Evolutionary conservation across 2,329 filamentous ascomycete species (phyloP).

Genomic region (Phyllosticta capitalensis): DNA sequence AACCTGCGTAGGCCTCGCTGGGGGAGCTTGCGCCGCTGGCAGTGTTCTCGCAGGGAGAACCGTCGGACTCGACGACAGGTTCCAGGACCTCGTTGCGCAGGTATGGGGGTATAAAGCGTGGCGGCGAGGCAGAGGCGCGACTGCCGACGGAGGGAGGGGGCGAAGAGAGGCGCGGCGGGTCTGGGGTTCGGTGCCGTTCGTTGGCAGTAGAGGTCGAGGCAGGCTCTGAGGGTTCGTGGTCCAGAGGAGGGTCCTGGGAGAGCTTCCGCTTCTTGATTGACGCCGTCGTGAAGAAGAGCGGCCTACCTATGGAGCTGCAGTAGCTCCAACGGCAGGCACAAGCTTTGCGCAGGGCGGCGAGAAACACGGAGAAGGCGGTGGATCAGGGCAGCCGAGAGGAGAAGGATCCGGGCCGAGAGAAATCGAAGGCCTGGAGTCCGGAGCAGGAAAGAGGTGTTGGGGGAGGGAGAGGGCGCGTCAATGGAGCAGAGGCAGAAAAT

Average conservation of each 20-base stretch:
- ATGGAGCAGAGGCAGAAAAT: constrained; percentile 6
- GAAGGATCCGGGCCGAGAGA: background rate
- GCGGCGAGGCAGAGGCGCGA: constrained; percentile 26
- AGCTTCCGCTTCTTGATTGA: constrained; percentile 40
- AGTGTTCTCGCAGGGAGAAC: constrained; percentile 23
- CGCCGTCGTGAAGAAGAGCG: constrained; percentile 30
- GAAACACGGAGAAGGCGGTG: constrained; percentile 2
- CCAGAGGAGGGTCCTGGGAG: constrained; percentile 18
- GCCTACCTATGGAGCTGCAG: constrained; percentile 29
- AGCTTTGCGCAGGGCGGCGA: constrained; percentile 5
- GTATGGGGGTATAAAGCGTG: constrained; percentile 47
- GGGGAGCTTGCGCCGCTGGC: constrained; percentile 36
- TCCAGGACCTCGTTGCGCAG: constrained; percentile 43
- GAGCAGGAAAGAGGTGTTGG: background rate
- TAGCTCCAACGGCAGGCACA: constrained; percentile 28
- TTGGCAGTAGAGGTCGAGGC: constrained; percentile 9
- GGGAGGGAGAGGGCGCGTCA: constrained; percentile 2
- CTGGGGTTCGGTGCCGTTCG: constrained; percentile 12
- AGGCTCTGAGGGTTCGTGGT: constrained; percentile 13
- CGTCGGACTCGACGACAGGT: constrained; percentile 20
- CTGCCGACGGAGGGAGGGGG: constrained; percentile 19
- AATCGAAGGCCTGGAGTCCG: background rate
- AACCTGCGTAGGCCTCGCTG: constrained; percentile 43
- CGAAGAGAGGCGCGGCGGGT: constrained; percentile 28
- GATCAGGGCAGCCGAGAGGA: background rate